Conservation (phyloP, 2,329 filamentous ascomycete species). For the Tolypocladium amazonense region DNA sequence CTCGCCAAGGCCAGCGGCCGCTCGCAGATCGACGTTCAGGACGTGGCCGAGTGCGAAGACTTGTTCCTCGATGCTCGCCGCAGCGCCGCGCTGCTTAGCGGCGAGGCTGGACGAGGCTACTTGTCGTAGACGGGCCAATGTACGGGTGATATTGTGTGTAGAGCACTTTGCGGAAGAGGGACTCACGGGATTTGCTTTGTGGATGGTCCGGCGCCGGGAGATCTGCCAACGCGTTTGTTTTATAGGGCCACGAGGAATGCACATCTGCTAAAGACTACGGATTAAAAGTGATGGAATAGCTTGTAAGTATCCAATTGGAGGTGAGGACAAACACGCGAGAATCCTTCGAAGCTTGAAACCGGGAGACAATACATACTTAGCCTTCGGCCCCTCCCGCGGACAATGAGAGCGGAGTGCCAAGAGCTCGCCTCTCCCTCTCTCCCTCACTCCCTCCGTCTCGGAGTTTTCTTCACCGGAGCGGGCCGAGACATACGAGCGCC, state of each 20-base stretch:
- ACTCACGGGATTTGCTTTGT: conserved; percentile 1
- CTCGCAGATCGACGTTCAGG: conserved; percentile 64
- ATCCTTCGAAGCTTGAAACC: not conserved
- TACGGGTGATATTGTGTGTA: not conserved
- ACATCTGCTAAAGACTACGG: not conserved
- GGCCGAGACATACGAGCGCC: conserved; percentile 9
- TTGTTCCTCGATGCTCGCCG: conserved; percentile 74
- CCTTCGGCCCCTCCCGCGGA: not conserved
- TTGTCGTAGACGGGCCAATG: conserved; percentile 35
- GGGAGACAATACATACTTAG: not conserved
- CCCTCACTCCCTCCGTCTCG: not conserved
- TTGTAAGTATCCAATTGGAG: not conserved
- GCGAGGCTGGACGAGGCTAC: conserved; percentile 54
- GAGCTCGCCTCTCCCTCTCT: not conserved
- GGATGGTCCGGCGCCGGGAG: conserved; percentile 1
- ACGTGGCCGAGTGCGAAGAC: conserved; percentile 73
- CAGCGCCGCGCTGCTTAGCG: conserved; percentile 58
- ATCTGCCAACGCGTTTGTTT: not conserved
- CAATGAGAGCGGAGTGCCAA: not conserved
- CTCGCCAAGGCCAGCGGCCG: conserved; percentile 76
- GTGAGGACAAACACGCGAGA: not conserved
- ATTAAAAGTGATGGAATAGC: not conserved
- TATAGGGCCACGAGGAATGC: not conserved
- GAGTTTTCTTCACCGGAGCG: conserved; percentile 1
- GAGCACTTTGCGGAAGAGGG: not conserved